Conservation (phyloP, 108 stramenopile genomes). For the Discostella stelligeroides region DNA sequence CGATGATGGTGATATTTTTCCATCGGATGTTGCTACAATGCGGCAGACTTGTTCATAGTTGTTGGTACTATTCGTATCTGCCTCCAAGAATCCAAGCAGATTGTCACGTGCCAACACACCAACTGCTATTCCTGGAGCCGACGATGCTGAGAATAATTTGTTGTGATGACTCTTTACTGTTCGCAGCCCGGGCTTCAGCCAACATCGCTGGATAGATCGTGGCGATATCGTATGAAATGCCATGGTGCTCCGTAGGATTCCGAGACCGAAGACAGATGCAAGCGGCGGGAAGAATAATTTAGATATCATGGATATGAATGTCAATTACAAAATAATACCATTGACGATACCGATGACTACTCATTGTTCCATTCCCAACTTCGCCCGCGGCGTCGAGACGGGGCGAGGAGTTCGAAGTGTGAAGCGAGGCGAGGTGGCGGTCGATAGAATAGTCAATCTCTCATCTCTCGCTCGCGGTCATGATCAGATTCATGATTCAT, state of each 20-base stretch:
- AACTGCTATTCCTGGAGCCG: background rate
- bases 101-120: background rate
- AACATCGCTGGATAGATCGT: background rate
- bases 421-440: no score
- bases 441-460: no score
- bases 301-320: no score
- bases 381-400: no score
- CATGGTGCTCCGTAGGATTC: background rate
- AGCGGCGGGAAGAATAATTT: no score
- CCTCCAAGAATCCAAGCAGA: background rate
- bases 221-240: background rate
- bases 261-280: background rate
- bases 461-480: no score
- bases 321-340: no score
- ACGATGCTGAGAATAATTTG: background rate
- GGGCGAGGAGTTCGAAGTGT: no score
- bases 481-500: no score
- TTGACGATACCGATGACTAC: no score
- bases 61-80: background rate
- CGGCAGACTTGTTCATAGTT: conserved; percentile 31
- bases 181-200: background rate
- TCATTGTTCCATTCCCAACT: no score
- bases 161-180: background rate
- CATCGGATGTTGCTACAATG: conserved; percentile 57
- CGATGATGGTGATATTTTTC: no score